These are phyloP conservation scores for Pyrenophora tritici-repentis DNA, from an alignment of 2,329 filamentous ascomycete genomes.

Conservation along the genomic window DNA sequence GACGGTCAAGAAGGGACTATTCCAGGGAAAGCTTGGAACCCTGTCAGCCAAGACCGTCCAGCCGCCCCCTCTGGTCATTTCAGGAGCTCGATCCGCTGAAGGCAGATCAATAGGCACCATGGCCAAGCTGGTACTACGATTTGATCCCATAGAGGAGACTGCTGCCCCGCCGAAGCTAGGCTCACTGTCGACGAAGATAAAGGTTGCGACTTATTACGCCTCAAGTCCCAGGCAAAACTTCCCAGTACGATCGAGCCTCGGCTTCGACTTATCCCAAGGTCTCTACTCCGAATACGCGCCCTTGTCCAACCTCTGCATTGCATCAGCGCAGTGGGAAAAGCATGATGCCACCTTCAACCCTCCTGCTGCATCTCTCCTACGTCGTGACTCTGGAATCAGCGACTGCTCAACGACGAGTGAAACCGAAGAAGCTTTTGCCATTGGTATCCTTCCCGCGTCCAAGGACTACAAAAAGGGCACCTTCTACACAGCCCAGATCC, in stretches of 20 bases:
- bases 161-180: constrained; percentile 59
- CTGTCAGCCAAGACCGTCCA: constrained; percentile 63
- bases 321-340: constrained; percentile 61
- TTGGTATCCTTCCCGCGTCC: constrained; percentile 42
- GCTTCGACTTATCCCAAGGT: constrained; percentile 56
- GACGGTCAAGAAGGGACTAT: constrained; percentile 62
- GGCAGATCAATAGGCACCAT: constrained; percentile 57
- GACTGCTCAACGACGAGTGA: constrained; percentile 37
- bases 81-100: constrained; percentile 45
- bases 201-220: constrained; percentile 63
- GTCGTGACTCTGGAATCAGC: constrained; percentile 51
- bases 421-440: constrained; percentile 24
- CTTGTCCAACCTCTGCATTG: constrained; percentile 62
- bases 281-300: constrained; percentile 58
- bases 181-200: constrained; percentile 59
- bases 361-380: constrained; percentile 24
- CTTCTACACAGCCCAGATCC: constrained; percentile 66
- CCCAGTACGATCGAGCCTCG: constrained; percentile 51
- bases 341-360: constrained; percentile 48
- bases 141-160: constrained; percentile 60
- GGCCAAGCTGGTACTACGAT: constrained; percentile 62
- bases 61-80: constrained; percentile 61
- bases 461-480: constrained; percentile 51
- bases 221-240: constrained; percentile 56
- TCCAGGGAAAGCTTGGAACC: constrained; percentile 63